Conservation (phyloP, 2,329 filamentous ascomycete genomes). For the Neopestalotiopsis sp. region DNA sequence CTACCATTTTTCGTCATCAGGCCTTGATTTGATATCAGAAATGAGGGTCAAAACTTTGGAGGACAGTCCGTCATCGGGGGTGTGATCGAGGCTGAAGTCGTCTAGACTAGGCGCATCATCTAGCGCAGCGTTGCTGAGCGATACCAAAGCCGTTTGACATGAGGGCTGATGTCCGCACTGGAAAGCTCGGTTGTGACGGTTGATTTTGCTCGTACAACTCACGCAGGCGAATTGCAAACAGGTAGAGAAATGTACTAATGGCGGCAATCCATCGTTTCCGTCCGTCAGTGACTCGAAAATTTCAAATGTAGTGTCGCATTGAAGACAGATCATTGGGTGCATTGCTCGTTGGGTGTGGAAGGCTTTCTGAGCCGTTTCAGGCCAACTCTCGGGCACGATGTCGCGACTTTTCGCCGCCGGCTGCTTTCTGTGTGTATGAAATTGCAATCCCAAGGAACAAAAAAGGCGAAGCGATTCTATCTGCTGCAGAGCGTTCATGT, state of each 20-base stretch:
- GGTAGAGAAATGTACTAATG: slow-evolving; percentile 33
- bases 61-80: slow-evolving; percentile 24
- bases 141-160: slow-evolving; percentile 33
- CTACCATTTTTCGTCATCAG: slow-evolving; percentile 37
- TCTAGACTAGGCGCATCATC: slow-evolving; percentile 27
- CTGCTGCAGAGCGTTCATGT: slow-evolving; percentile 48
- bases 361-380: slow-evolving; percentile 34
- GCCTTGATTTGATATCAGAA: slow-evolving; percentile 34
- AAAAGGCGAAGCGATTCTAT: slow-evolving; percentile 35
- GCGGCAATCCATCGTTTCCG: background rate
- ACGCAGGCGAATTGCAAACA: slow-evolving; percentile 41
- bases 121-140: slow-evolving; percentile 25
- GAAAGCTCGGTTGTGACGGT: accelerated
- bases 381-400: slow-evolving; percentile 33
- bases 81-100: background rate
- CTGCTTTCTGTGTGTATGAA: background rate
- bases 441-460: background rate
- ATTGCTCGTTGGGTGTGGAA: slow-evolving; percentile 42
- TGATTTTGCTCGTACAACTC: slow-evolving; percentile 30
- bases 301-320: slow-evolving; percentile 34
- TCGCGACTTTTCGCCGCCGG: background rate
- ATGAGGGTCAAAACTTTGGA: slow-evolving; percentile 43
- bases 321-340: slow-evolving; percentile 30
- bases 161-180: slow-evolving; percentile 33
- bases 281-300: slow-evolving; percentile 30